Conservation (phyloP, 805 yeast genomes). For the Sugiyamaella lignohabitans region DNA sequence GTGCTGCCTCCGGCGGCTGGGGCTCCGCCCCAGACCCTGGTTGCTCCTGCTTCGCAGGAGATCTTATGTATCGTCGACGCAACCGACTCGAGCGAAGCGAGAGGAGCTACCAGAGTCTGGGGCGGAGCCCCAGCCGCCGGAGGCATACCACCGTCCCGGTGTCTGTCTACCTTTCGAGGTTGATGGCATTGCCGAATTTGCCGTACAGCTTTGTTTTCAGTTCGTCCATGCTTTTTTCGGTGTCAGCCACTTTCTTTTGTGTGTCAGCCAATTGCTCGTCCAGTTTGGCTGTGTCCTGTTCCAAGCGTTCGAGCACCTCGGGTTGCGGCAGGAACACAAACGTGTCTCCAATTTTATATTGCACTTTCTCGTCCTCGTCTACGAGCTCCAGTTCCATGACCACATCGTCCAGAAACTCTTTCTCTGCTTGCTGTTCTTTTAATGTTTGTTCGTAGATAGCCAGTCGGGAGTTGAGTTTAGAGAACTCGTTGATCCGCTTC, state of each 20-base stretch:
- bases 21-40: not conserved
- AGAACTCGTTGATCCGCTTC: slow-evolving; percentile 79
- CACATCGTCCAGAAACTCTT: slow-evolving; percentile 84
- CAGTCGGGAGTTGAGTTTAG: slow-evolving; percentile 68
- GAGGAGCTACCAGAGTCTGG: too few relatives aligned
- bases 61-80: too few relatives aligned
- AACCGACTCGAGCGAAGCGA: too few relatives aligned
- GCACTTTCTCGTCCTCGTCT: slow-evolving; percentile 47
- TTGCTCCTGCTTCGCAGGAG: not conserved
- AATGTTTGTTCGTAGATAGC: slow-evolving; percentile 50
- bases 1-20: not conserved
- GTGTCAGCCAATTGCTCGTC: slow-evolving; percentile 44
- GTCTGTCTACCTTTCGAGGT: slow-evolving; percentile 52
- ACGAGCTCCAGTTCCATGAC: slow-evolving; percentile 77
- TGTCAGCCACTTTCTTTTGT: slow-evolving; percentile 42
- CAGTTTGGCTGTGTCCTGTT: slow-evolving; percentile 49
- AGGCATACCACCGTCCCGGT: not conserved
- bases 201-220: slow-evolving; percentile 75
- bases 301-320: slow-evolving; percentile 63
- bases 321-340: slow-evolving; percentile 65
- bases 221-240: slow-evolving; percentile 48
- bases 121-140: not conserved
- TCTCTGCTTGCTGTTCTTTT: slow-evolving; percentile 51
- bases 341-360: slow-evolving; percentile 71
- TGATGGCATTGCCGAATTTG: slow-evolving; percentile 84